Base-by-base conservation (phyloP, 768 basidiomycete genomes). In the Russula emetica region DNA sequence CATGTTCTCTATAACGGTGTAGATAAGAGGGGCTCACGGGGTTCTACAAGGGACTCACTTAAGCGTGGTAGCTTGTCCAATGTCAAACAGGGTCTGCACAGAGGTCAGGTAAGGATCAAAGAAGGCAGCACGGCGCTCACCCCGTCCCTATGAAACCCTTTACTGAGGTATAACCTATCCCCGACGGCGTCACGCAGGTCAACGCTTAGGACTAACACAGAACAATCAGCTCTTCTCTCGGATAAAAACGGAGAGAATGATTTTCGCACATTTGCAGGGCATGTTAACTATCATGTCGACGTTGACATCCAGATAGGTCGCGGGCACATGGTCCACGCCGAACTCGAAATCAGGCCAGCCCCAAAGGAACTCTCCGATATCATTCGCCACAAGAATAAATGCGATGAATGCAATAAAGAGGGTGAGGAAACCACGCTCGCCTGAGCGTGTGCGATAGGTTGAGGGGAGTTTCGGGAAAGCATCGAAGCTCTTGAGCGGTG, bases 121-220 rank as follows among this genome's bases (percentile, higher is more conserved):
- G 66, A 52, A 5, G 16, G 47, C 38, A 22, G 47, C 16, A 24
- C 18, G 18, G 54, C 59, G 78, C 83, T 64, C 71, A 92, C 90
- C 44, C 94, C 93, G 70, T 99, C 95, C 60, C 93, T 85, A 61
- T 80, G 84, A 71, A 98, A 85, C 28, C 84, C 85, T 64, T 83
- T 80, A 70, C 85, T 94, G 63, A 98, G 81, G 72, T 87, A 90
- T 36, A 99, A 71, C 47, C 96, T 80, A 73, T 99, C 96, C 2
- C 96, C 96, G n/a, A 97, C 82, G 0, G 90, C 90, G 73, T 99
- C 96, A 62, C 94, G 80, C 65, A 99, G 73, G 72, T 98, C 96
- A 28, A 98, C 88, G 55, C 84, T 87, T 56, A 98, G 77, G 72
- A 81, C 95, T 98, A 67, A 34, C 36, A 11, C 2, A 11, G 36